phyloP scores from a whole-genome alignment of 2,329 filamentous ascomycete genomes.

The Stachybotrys elegans region DNA sequence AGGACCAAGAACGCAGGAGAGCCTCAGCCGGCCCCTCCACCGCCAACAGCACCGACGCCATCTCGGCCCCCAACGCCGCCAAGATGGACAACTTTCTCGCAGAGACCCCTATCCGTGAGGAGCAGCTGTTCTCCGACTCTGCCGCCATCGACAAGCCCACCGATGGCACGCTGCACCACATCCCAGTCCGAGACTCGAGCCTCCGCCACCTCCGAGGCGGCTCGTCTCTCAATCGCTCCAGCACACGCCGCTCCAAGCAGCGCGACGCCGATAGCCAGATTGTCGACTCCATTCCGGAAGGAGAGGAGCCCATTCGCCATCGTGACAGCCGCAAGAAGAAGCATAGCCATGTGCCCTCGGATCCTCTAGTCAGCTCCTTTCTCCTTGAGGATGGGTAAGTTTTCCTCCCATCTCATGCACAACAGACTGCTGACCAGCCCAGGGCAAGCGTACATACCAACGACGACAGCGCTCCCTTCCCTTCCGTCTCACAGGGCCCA shows the following conservation, averaged over 20 bases:
- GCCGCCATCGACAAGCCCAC: constrained; percentile 19
- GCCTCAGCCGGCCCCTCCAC: constrained; percentile 20
- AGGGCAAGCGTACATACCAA: no score
- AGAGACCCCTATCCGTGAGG: constrained; percentile 52
- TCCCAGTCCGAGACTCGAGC: constrained; percentile 65
- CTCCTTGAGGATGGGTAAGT: constrained; percentile 9
- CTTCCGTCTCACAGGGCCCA: constrained; percentile 59
- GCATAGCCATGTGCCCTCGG: constrained; percentile 7
- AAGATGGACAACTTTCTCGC: constrained; percentile 45
- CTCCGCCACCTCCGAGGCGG: constrained; percentile 31
- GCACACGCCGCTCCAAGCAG: constrained; percentile 41
- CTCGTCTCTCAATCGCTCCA: constrained; percentile 47
- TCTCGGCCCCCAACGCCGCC: constrained; percentile 28
- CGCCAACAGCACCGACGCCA: constrained; percentile 31
- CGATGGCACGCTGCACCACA: constrained; percentile 44
- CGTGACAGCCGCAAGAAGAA: constrained; percentile 14
- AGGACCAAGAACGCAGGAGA: constrained; percentile 57
- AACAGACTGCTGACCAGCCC: no score
- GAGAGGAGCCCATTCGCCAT: constrained; percentile 24
- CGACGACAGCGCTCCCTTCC: constrained; percentile 66
- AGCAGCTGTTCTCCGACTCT: constrained; percentile 29
- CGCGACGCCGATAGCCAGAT: constrained; percentile 35
- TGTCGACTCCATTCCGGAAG: constrained; percentile 38
- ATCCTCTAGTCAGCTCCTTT: constrained; percentile 5
- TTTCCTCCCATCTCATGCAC: constrained; percentile 9